A percentile compares a stretch with the other conserved stretches of the same genome.
These are phyloP conservation scores for Pneumocystis carinii DNA, from an alignment of 1,139 yeast species.

Conservation along the genomic window DNA sequence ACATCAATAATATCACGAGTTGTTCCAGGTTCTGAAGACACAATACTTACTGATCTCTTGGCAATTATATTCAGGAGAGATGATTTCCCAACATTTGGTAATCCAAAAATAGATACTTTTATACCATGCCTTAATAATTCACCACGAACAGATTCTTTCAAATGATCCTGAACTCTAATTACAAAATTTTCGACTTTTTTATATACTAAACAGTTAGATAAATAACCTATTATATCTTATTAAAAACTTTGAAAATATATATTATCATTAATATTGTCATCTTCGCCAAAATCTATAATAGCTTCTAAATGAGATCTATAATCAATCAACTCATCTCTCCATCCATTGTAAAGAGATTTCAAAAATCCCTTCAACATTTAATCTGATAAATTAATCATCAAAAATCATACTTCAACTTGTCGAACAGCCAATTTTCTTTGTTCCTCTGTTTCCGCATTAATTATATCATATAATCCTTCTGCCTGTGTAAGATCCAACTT, in stretches of 20 bases:
- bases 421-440: conserved; percentile 65
- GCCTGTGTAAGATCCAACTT: conserved; percentile 60
- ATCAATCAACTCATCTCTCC: conserved; percentile 56
- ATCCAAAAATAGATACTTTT: conserved; percentile 61
- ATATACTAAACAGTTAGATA: conserved; percentile 32
- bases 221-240: conserved; percentile 16
- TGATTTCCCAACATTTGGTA: conserved; percentile 95
- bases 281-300: conserved; percentile 81
- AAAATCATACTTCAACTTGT: conserved; percentile 34
- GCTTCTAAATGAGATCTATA: conserved; percentile 70
- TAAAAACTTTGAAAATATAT: not conserved
- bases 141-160: conserved; percentile 37
- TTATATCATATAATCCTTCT: conserved; percentile 78
- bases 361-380: conserved; percentile 36
- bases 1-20: conserved; percentile 81
- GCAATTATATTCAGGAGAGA: conserved; percentile 63
- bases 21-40: conserved; percentile 84
- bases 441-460: conserved; percentile 86
- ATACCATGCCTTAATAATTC: conserved; percentile 62
- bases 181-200: conserved; percentile 30
- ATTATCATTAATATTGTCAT: conserved; percentile 63
- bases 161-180: conserved; percentile 34
- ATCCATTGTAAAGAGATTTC: conserved; percentile 36
- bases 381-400: not conserved
- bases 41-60: conserved; percentile 75